Base-by-base conservation (phyloP, 2,329 filamentous ascomycete genomes). In the Venturia asperata region DNA sequence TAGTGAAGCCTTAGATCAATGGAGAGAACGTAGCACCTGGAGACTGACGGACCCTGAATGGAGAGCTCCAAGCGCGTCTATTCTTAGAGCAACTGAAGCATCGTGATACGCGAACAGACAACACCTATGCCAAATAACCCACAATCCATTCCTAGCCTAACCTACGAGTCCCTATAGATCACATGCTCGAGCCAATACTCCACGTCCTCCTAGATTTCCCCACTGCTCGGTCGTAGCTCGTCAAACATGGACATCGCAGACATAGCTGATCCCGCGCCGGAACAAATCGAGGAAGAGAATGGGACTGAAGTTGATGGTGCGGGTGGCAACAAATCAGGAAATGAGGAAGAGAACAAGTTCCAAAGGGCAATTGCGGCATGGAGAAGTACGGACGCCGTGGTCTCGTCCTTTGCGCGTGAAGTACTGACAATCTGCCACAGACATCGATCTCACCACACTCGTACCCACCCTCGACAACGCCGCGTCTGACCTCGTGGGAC, bases 321-420 rank as follows among this genome's bases (percentile, higher is more conserved):
- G 24, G 55, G 43, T 17, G 34, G n/a, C 11, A 41, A 30, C 13
- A 58, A 27, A 39, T 42, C 45, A 52, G 45, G 15, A 19, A 43
- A 58, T n/a, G 84, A 87, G 61, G 84, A 84, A 43, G 87, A 88
- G 70, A 97, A 96, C 80, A 97, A 96, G 77, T 99, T 99, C 75
- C 94, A 99, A 76, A 89, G 88, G 74, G 94, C 94, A 65, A 96
- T 99, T 71, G 90, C 91, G 68, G 90, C 92, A 75, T 99, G 94
- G 94, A 87, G 94, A 81, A 92, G 92, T 96, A 85, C 67, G 81
- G 68, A 52, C 49, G 37, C 1, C 27, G 30, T 43, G 30, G 3
- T 37, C 4, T 21, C 43, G 11, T 64, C 19, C 64, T 34, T 24
- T 30, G 15, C n/a, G 63, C 21, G 21, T 30, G 21, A 17, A 42